A percentile compares a stretch with the other conserved stretches of the same genome.
Conservation (phyloP, 2,329 filamentous ascomycete genomes). For the Colletotrichum sp. region DNA sequence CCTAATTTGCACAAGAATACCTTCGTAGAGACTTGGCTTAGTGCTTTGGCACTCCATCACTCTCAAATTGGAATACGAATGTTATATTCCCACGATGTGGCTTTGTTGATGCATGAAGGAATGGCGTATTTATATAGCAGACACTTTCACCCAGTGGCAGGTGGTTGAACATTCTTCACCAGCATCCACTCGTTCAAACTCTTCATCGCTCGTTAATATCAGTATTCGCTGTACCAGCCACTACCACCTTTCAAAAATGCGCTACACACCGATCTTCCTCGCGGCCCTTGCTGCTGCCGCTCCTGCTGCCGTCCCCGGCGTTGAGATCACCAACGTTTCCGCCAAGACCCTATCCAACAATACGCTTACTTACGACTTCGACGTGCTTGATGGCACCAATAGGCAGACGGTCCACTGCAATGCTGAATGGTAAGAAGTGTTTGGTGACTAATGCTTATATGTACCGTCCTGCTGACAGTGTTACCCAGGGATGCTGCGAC, state of each 20-base stretch:
- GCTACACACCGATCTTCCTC: background rate
- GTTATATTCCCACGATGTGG: background rate
- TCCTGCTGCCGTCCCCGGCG: background rate
- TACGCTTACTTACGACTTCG: background rate
- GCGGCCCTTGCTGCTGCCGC: background rate
- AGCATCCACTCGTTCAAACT: background rate
- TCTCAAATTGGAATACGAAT: background rate
- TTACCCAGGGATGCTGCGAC: background rate
- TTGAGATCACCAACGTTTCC: background rate
- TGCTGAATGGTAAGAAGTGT: background rate
- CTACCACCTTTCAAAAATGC: slow-evolving; percentile 7
- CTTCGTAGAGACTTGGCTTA: background rate
- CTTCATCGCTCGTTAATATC: background rate
- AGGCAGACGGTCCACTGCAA: background rate
- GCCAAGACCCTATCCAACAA: background rate
- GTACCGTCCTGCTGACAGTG: background rate
- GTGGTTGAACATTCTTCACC: background rate
- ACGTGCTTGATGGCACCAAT: background rate
- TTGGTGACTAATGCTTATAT: background rate
- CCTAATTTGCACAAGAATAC: background rate
- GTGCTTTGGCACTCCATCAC: background rate
- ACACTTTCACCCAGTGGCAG: background rate
- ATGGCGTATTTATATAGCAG: background rate
- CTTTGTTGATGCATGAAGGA: background rate
- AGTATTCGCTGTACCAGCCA: background rate